Conservation (phyloP, 2,329 filamentous ascomycete genomes). For the Pyricularia sp. region DNA sequence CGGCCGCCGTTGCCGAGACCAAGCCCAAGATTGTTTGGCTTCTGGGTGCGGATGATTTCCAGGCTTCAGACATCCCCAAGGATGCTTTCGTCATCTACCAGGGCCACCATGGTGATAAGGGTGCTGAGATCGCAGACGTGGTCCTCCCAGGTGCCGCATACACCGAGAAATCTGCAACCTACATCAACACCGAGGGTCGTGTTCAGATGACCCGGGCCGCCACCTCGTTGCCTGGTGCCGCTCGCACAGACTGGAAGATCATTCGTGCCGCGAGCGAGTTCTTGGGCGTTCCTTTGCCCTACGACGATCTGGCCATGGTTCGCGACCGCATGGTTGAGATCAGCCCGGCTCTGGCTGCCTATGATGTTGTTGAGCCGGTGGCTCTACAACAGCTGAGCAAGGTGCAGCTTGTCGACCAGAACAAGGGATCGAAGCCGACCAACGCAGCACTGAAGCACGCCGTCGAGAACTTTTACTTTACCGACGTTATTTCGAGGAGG, state of each 20-base stretch:
- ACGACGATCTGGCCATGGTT: slow-evolving; percentile 81
- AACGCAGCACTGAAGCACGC: slow-evolving; percentile 68
- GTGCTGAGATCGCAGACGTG: slow-evolving; percentile 85
- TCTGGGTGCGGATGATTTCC: slow-evolving; percentile 85
- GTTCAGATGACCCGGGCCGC: slow-evolving; percentile 89
- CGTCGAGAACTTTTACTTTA: slow-evolving; percentile 97
- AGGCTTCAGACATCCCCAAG: slow-evolving; percentile 76
- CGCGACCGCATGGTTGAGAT: slow-evolving; percentile 93
- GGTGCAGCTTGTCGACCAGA: slow-evolving; percentile 90
- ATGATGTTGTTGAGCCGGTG: slow-evolving; percentile 80
- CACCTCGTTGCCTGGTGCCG: slow-evolving; percentile 75
- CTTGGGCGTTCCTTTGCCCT: slow-evolving; percentile 72
- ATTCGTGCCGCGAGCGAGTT: slow-evolving; percentile 88
- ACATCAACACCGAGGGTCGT: slow-evolving; percentile 94
- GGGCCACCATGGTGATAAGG: slow-evolving; percentile 90
- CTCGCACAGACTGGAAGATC: slow-evolving; percentile 98
- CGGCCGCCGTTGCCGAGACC: slow-evolving; percentile 65
- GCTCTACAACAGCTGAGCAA: slow-evolving; percentile 67
- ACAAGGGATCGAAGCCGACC: slow-evolving; percentile 69
- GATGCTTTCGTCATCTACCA: slow-evolving; percentile 96
- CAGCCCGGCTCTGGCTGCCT: slow-evolving; percentile 75
- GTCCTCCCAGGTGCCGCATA: slow-evolving; percentile 90
- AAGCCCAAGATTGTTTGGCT: slow-evolving; percentile 95
- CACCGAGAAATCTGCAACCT: slow-evolving; percentile 92
- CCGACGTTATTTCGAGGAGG: slow-evolving; percentile 93